Percentiles rank a stretch among this genome's conserved stretches.
Conservation (phyloP, 495 filamentous ascomycete genomes). For the Paragyromitra xinjiangensis region DNA sequence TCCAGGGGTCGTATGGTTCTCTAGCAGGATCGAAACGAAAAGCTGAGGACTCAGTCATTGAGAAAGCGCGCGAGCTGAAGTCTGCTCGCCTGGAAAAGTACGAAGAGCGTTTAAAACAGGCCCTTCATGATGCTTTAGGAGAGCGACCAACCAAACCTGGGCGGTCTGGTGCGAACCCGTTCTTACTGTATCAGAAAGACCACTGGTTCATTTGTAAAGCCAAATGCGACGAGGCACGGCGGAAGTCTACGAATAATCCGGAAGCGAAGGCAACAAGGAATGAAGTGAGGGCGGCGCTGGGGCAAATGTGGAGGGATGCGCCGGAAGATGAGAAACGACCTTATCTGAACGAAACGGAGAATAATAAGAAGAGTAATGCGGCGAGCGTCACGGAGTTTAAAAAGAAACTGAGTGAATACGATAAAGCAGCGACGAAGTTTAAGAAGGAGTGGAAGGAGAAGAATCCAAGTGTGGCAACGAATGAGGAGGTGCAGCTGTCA, state of each 20-base stretch:
- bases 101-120: conserved; percentile 75
- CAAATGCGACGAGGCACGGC: conserved; percentile 73
- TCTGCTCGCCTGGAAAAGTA: conserved; percentile 71
- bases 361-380: conserved; percentile 71
- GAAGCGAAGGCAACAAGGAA: conserved; percentile 72
- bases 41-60: conserved; percentile 58
- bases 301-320: conserved; percentile 88
- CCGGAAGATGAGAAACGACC: conserved; percentile 72
- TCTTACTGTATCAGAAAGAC: conserved; percentile 80
- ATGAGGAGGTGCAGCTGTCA: conserved; percentile 55
- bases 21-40: conserved; percentile 65
- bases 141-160: conserved; percentile 74
- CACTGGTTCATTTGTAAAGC: conserved; percentile 78
- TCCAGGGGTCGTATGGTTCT: conserved; percentile 60
- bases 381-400: conserved; percentile 68
- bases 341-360: conserved; percentile 75
- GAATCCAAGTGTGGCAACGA: conserved; percentile 63
- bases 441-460: conserved; percentile 70
- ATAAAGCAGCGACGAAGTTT: conserved; percentile 68
- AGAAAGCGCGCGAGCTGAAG: conserved; percentile 61
- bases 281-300: conserved; percentile 81
- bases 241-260: conserved; percentile 70
- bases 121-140: conserved; percentile 75
- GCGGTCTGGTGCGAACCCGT: conserved; percentile 75
- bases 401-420: conserved; percentile 71